Conservation (phyloP, 1,284 basidiomycete species). For the Cryptococcus wingfieldii region DNA sequence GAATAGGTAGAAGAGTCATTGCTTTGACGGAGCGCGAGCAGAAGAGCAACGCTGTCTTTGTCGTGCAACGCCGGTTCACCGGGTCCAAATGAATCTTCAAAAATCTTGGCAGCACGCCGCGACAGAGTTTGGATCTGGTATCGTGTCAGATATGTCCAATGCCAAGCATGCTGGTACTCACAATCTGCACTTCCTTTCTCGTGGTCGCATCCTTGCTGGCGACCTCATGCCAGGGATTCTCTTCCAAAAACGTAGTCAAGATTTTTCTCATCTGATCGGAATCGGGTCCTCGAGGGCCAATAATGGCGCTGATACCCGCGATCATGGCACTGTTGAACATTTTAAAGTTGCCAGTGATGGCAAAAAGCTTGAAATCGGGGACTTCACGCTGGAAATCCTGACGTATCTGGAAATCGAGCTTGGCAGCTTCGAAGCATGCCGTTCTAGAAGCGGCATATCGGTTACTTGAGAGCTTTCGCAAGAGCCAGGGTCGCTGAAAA, state of each 20-base stretch:
- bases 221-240: constrained; percentile 43
- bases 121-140: constrained; percentile 44
- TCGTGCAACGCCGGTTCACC: constrained; percentile 38
- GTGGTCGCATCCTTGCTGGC: constrained; percentile 45
- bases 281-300: constrained; percentile 45
- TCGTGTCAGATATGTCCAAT: background rate
- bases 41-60: constrained; percentile 41
- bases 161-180: constrained; percentile 12
- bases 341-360: constrained; percentile 40
- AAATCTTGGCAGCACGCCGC: constrained; percentile 43
- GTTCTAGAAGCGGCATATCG: constrained; percentile 42
- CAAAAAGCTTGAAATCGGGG: constrained; percentile 30
- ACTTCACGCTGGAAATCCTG: constrained; percentile 41
- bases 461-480: constrained; percentile 40
- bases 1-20: constrained; percentile 20
- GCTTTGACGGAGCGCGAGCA: constrained; percentile 41
- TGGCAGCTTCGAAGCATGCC: constrained; percentile 46
- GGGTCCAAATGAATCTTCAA: constrained; percentile 40
- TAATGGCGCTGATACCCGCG: constrained; percentile 48
- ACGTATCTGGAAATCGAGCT: constrained; percentile 46
- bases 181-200: constrained; percentile 47
- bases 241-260: constrained; percentile 45
- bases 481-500: constrained; percentile 42
- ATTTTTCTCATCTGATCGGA: constrained; percentile 45
- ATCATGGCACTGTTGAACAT: constrained; percentile 50